Base-by-base conservation (phyloP, 139 green algal species). In the Coccomyxa sp. region DNA sequence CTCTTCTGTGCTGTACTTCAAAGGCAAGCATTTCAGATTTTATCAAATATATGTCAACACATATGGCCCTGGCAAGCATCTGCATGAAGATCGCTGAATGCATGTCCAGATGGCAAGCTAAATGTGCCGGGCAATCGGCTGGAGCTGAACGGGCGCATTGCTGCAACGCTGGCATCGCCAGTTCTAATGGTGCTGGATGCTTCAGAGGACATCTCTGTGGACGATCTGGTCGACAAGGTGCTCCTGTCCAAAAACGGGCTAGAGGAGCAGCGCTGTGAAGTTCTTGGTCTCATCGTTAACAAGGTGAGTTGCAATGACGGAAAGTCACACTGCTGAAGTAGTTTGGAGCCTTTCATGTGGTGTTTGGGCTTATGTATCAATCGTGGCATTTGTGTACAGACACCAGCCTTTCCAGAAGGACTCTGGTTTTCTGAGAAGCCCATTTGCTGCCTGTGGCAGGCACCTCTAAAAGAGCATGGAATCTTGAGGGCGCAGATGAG, bases 261-360 rank as follows among this genome's bases (percentile, higher is more conserved):
- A 31, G 30, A 83, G 58, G 85, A 89, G 31, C 80, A 91, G 80
- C 80, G 81, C 80, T 86, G 91, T 63, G 85, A 89, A 18, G 60
- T 94, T 45, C 63, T 92, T 74, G 93, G 92, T 12, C 78, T 94
- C 30, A 74, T 93, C 10, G 45, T 96, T 13, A 96, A 95, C 88
- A 88, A 91, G 86, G 82, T 94, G 51, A n/a, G 58, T 51, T 51
- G 38, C 38, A 51, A 51, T 51, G 38, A 51, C 38, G 38, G 3
- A 51, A 51, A 51, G 7, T 3, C 38, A 51, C 38, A 51, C 38
- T 51, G 38, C 38, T 51, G 38, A 51, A 51, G 3, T 51, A 7
- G 7, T 11, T 7, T 51, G 38, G 38, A 51, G 38, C 38, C 38
- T 51, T 51, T 51, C n/a, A 51, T 51, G 38, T 51, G 38, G 7